Base-by-base conservation (phyloP, 2,329 filamentous ascomycete species). In the Pseudogymnoascus sp. region DNA sequence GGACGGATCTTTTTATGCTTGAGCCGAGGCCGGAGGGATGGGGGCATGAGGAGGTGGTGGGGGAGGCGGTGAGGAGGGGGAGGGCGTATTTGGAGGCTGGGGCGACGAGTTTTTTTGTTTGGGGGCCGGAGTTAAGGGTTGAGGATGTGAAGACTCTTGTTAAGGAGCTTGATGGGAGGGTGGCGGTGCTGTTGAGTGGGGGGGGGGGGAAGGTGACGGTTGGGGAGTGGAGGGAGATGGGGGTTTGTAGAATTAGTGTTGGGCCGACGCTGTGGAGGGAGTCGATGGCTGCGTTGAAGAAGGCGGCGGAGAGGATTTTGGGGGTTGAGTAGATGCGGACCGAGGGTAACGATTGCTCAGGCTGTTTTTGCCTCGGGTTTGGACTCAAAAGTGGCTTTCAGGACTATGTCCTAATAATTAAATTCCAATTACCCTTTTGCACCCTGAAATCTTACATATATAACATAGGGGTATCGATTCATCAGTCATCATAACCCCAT, bases 91-190 rank as follows among this genome's bases (percentile, higher is more conserved):
- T 87, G 2, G 78, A 76, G 0, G 83, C 83, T 2, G 85, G 84
- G 0, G 85, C 84, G 0, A 81, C 78, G 11, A 85, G 81, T 0
- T 78, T 84, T 0, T 87, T 86, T 73, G 82, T 85, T 61, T 87
- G 83, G 83, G 84, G 84, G 13, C 70, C 77, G 13, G 72, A 82
- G 42, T 69, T 83, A 11, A 74, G 74, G 11, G 75, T 71, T 11
- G 76, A 74, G 0, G 82, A 84, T 71, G 77, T 84, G 2, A 70
- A 75, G 69, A 71, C 68, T 44, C 69, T 85, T 66, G 80, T 80
- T 1, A 70, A 74, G 62, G 80, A 77, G 53, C 77, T 86, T 53
- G 76, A 75, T 2, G 82, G 82, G 0, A 75, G 72, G 60, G 69
- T 86, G 13, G 80, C 80, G 62, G 80, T 84, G 10, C 78, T 78